Percentiles rank a stretch among this genome's conserved stretches.
These are phyloP conservation scores for Monosporascus sp. DNA, from an alignment of 2,329 filamentous ascomycete species.

Conservation along the genomic window DNA sequence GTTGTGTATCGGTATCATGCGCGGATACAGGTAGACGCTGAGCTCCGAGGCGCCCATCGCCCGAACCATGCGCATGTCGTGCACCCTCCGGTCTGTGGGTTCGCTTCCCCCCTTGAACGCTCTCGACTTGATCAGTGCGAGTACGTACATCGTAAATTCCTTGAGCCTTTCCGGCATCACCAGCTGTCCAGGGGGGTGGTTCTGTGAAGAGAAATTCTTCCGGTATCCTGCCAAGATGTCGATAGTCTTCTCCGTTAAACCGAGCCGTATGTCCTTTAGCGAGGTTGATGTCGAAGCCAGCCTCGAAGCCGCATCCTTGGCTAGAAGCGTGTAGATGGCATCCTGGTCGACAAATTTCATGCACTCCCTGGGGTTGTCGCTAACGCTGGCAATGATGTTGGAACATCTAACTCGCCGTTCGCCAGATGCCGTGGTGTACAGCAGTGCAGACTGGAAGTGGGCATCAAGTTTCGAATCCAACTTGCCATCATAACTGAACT, in stretches of 20 bases:
- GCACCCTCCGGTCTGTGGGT: slow-evolving; percentile 80
- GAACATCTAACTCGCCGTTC: slow-evolving; percentile 87
- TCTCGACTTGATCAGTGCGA: slow-evolving; percentile 81
- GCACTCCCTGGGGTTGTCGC: slow-evolving; percentile 72
- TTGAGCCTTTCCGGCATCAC: slow-evolving; percentile 95
- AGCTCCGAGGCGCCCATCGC: slow-evolving; percentile 82
- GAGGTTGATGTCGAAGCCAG: slow-evolving; percentile 63
- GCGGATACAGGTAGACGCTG: slow-evolving; percentile 88
- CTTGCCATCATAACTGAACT: slow-evolving; percentile 94
- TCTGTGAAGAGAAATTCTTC: slow-evolving; percentile 78
- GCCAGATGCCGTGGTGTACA: slow-evolving; percentile 89
- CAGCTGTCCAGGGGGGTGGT: slow-evolving; percentile 84
- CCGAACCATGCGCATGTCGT: slow-evolving; percentile 86
- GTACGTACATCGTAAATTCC: slow-evolving; percentile 94
- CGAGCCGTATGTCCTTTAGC: slow-evolving; percentile 79
- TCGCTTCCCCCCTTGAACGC: slow-evolving; percentile 92
- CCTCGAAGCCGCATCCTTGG: slow-evolving; percentile 90
- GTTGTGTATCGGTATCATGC: slow-evolving; percentile 88
- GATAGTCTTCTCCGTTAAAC: slow-evolving; percentile 83
- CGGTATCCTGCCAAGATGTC: slow-evolving; percentile 89
- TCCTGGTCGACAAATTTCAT: slow-evolving; percentile 97
- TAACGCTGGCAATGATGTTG: slow-evolving; percentile 90
- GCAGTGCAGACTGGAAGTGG: slow-evolving; percentile 90
- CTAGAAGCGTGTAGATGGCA: slow-evolving; percentile 79
- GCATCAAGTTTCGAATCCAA: slow-evolving; percentile 95